A percentile compares a stretch with the other conserved stretches of the same genome.
Conservation (phyloP, 202 grass and related monocot genomes). For the Carex sylvatica region DNA sequence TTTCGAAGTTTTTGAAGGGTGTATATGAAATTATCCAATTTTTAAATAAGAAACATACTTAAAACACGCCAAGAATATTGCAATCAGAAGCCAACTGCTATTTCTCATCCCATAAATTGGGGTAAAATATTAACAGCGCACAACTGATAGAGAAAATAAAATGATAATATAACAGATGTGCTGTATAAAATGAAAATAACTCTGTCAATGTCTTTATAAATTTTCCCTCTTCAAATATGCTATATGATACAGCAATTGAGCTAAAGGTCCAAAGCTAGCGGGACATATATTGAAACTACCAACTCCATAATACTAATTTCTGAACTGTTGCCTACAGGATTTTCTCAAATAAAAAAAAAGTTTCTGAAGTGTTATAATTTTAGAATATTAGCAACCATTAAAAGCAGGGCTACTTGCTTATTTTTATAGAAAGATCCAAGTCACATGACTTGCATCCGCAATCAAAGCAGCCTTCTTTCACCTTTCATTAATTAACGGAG, state of each 20-base stretch:
- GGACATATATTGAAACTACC: background rate
- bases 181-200: too few species aligned
- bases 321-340: background rate
- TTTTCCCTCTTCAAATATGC: background rate
- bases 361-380: background rate
- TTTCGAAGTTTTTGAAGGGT: too few species aligned
- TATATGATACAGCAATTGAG: background rate
- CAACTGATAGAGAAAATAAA: too few species aligned
- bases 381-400: background rate
- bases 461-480: background rate
- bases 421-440: background rate
- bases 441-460: background rate
- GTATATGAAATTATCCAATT: too few species aligned
- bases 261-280: background rate
- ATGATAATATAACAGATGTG: too few species aligned
- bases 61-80: background rate
- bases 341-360: too few species aligned
- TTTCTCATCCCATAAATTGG: slow-evolving; percentile 15
- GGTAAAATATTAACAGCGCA: too few species aligned
- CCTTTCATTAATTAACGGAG: background rate
- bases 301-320: background rate
- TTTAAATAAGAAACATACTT: background rate
- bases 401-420: background rate
- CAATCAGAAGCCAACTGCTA: slow-evolving; percentile 18
- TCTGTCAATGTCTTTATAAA: background rate